phyloP scores from a whole-genome alignment of 257 asterid genomes.

The Echites panduratus region DNA sequence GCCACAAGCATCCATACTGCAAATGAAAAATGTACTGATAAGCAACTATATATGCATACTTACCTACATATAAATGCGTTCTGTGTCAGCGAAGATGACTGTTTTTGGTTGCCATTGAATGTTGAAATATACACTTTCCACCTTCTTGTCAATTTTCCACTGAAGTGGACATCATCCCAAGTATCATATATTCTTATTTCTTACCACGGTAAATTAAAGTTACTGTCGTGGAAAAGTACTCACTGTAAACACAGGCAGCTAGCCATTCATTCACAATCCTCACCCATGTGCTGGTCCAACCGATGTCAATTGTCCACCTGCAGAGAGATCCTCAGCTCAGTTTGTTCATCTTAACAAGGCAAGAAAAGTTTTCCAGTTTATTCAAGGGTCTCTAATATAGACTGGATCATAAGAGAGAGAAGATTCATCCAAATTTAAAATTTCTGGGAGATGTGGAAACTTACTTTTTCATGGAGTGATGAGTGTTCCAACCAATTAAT shows the following conservation, averaged over 20 bases:
- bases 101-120: neutral
- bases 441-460: constrained; percentile 7
- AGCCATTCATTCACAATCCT: constrained; percentile 55
- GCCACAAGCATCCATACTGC: constrained; percentile 55
- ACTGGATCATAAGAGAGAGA: neutral
- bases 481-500: constrained; percentile 48
- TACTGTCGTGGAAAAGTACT: constrained; percentile 16
- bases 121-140: neutral
- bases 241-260: constrained; percentile 42
- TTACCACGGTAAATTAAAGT: neutral
- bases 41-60: neutral
- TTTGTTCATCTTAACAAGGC: neutral
- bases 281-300: constrained; percentile 59
- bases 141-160: too few species aligned
- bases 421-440: neutral
- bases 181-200: neutral
- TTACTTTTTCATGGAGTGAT: constrained; percentile 46
- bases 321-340: neutral
- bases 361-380: neutral
- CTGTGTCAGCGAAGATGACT: neutral
- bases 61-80: neutral
- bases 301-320: constrained; percentile 49
- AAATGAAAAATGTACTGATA: neutral
- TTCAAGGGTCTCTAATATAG: neutral
- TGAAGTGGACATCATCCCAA: neutral